Evolutionary conservation across 2,329 filamentous ascomycete genomes (phyloP), one percentile per base, ranked within the genome.

Genomic region (Diplodia intermedia): DNA sequence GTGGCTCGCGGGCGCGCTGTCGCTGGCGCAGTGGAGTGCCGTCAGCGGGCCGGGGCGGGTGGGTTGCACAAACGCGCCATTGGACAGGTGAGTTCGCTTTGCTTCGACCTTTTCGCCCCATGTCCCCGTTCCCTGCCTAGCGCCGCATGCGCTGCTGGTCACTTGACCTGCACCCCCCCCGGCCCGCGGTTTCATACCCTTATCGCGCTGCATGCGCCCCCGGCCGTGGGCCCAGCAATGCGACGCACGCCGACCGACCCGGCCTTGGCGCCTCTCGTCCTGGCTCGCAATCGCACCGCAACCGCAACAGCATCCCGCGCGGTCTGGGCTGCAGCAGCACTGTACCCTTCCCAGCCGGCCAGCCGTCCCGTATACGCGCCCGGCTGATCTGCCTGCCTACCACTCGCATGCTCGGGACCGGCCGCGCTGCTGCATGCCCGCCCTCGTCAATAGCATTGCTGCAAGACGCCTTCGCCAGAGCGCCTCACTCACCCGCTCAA

Each of bases 41-140:
- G 81, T 94, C 75, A 83, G 85, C 74, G 92, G 93, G 29, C 92
- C 92, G 71, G 91, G 93, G 74, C 86, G 82, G 80, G 80, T 97
- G 71, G 93, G 91, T 76, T 86, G 86, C 74, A 87, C 90, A 33
- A 86, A 96, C 79, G 90, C 93, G 71, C 85, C 89, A 78, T 83
- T 97, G 80, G 94, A 98, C 84, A 96, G 93, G 94, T 98, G 89
- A 90, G 92, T 86, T 69, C 69, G 49, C 23, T 70, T 70, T 70
- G 67, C 14, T 49, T 54, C 49, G 68, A 69, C 68, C 71, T 65
- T 72, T 70, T 79, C 77, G 76, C 75, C 78, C 77, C 76, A 71
- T 71, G 70, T 72, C 69, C 60, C 56, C 65, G 57, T 69, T 67
- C 69, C 71, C 70, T 70, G 66, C 36, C 55, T 69, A 69, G 74